Evolutionary conservation across 371 early-diverging fungal genomes (phyloP).

Genomic region (Lichtheimia ramosa): DNA sequence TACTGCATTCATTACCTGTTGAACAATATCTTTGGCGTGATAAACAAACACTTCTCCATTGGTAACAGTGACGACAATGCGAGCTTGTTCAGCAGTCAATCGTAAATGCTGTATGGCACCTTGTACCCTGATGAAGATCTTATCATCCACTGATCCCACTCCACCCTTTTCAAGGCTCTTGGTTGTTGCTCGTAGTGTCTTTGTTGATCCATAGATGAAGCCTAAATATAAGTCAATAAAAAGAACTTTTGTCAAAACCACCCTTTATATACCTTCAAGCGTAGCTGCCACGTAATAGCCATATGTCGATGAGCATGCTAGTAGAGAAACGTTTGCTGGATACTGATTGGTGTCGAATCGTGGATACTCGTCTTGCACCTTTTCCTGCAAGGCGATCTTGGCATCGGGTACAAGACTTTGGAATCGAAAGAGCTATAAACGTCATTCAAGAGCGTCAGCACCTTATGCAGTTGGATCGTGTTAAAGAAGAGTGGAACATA

Average conservation of each 20-base stretch:
- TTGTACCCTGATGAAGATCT: conserved; percentile 10
- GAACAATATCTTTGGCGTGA: conserved; percentile 26
- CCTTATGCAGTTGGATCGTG: neutral
- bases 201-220: conserved; percentile 33
- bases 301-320: conserved; percentile 35
- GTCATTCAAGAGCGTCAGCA: neutral
- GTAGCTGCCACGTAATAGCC: conserved; percentile 44
- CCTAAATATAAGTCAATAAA: conserved; percentile 18
- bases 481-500: neutral
- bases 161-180: conserved; percentile 25
- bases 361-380: conserved; percentile 5
- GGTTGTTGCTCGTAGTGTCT: conserved; percentile 26
- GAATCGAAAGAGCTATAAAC: conserved; percentile 34
- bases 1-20: conserved; percentile 4
- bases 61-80: conserved; percentile 25
- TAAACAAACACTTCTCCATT: conserved; percentile 28
- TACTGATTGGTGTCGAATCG: conserved; percentile 24
- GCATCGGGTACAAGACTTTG: conserved; percentile 40
- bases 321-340: conserved; percentile 32
- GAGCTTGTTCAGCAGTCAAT: conserved; percentile 28
- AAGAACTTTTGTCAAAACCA: too few relatives aligned
- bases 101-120: conserved; percentile 36
- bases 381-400: conserved; percentile 36
- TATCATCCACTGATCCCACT: conserved; percentile 14
- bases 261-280: conserved; percentile 21